These are phyloP conservation scores for Peniophora sp. DNA, from an alignment of 1,284 basidiomycete genomes.

Conservation along the genomic window DNA sequence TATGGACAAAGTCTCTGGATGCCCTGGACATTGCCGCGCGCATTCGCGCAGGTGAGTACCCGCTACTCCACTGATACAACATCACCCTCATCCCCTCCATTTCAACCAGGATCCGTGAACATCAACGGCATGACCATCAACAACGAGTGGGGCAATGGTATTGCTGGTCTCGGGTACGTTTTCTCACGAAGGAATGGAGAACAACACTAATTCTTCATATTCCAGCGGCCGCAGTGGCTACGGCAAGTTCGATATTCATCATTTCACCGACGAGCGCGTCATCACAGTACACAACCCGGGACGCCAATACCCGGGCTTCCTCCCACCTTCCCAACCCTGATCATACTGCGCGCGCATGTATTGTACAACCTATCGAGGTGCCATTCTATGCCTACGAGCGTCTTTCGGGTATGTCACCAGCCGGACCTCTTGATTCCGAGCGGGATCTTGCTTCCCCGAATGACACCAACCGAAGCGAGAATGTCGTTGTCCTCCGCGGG, in stretches of 20 bases:
- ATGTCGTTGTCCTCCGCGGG: no score
- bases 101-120: neutral
- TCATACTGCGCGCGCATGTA: no score
- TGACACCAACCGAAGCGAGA: no score
- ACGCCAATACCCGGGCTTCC: neutral
- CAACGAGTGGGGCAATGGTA: neutral
- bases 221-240: neutral
- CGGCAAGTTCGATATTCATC: neutral
- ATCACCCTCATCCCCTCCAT: no score
- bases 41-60: conserved; percentile 39
- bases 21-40: conserved; percentile 41
- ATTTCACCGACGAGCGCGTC: conserved; percentile 1
- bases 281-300: neutral
- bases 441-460: no score
- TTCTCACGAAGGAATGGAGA: neutral
- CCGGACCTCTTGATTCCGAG: no score
- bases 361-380: no score
- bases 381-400: no score
- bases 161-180: neutral
- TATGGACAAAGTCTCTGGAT: conserved; percentile 48
- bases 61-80: no score
- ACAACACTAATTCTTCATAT: no score
- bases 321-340: neutral
- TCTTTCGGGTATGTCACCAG: no score
- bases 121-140: conserved; percentile 1